These are phyloP conservation scores for Colletotrichum tanaceti DNA, from an alignment of 2,329 filamentous ascomycete genomes.

Conservation along the genomic window DNA sequence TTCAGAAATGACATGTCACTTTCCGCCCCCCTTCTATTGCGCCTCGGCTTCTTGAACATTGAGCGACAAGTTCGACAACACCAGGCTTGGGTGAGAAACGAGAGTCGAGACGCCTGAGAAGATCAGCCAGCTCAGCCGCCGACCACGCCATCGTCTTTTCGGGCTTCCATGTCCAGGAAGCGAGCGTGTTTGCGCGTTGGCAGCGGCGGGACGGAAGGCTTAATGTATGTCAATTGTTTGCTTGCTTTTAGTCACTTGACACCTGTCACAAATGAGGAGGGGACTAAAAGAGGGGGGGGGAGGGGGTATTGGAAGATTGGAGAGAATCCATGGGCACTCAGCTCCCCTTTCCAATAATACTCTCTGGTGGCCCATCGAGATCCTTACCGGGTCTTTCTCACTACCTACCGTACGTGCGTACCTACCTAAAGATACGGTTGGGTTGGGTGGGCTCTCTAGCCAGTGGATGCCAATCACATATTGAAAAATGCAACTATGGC, in stretches of 20 bases:
- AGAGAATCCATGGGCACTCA: too few relatives aligned
- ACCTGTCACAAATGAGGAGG: slow-evolving; percentile 32
- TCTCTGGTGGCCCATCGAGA: slow-evolving; percentile 34
- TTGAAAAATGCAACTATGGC: slow-evolving; percentile 20
- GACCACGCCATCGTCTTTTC: slow-evolving; percentile 14
- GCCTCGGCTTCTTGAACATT: slow-evolving; percentile 8
- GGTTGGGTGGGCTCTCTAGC: slow-evolving; percentile 5
- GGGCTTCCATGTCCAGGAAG: neutral
- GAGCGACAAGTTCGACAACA: neutral
- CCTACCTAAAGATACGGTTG: neutral
- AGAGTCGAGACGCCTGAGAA: too few relatives aligned
- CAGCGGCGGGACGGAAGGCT: neutral
- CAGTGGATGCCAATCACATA: slow-evolving; percentile 1
- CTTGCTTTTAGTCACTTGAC: slow-evolving; percentile 6
- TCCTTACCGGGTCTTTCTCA: slow-evolving; percentile 30
- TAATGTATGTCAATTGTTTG: neutral
- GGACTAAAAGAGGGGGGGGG: neutral
- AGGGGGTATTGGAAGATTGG: neutral
- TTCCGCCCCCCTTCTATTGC: neutral
- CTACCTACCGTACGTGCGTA: too few relatives aligned
- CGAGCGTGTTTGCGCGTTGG: neutral
- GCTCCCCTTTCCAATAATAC: neutral
- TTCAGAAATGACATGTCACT: slow-evolving; percentile 24
- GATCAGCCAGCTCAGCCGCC: slow-evolving; percentile 29
- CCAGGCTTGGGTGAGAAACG: slow-evolving; percentile 17